A percentile compares a stretch with the other conserved stretches of the same genome.
phyloP scores from a whole-genome alignment of 345 rosid genomes.

The Noccaea bulbosa region DNA sequence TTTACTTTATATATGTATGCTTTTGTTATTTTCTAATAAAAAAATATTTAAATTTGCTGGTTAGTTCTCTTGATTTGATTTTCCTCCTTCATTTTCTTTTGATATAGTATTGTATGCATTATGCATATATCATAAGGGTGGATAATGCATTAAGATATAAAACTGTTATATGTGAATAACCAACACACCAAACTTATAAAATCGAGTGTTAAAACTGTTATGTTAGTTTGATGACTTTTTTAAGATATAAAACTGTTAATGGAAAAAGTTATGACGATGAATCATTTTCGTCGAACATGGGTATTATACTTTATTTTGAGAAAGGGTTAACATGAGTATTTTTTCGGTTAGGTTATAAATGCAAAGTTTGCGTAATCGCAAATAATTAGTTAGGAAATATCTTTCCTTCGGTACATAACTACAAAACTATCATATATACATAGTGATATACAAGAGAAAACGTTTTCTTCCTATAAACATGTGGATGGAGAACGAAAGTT shows the following conservation, averaged over 20 bases:
- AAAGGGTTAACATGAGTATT: no score
- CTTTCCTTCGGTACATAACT: neutral
- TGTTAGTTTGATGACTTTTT: no score
- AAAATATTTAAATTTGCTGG: neutral
- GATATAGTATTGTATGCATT: neutral
- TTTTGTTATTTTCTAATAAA: neutral
- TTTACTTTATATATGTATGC: neutral
- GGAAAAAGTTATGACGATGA: neutral
- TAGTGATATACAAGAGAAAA: neutral
- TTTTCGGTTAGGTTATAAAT: slow-evolving; percentile 4
- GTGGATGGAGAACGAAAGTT: slow-evolving; percentile 25
- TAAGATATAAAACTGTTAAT: neutral
- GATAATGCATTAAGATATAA: no score
- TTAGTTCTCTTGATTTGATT: neutral
- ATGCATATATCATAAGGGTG: no score
- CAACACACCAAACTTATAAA: no score
- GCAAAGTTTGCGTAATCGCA: slow-evolving; percentile 5
- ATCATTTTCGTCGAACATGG: slow-evolving; percentile 1
- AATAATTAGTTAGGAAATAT: slow-evolving; percentile 1
- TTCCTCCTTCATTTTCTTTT: no score
- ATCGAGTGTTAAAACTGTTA: no score
- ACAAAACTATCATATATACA: neutral
- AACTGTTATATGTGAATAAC: neutral
- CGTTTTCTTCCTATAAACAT: slow-evolving; percentile 24
- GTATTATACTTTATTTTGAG: no score